A percentile compares a stretch with the other conserved stretches of the same genome.
Conservation (phyloP, 768 basidiomycete genomes). For the Terana coerulea region DNA sequence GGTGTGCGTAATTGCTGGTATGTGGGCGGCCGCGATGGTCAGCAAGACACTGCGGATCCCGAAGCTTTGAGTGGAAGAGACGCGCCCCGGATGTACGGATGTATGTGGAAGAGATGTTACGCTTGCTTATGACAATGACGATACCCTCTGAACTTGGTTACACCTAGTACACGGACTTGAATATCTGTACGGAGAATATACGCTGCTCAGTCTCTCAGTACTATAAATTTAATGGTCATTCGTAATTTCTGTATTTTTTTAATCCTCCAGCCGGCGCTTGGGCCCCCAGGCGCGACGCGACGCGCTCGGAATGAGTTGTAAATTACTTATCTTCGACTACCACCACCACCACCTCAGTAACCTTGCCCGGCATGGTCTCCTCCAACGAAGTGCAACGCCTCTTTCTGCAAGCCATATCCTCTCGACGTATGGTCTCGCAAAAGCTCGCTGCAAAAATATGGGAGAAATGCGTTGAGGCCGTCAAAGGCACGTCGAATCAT, state of each 20-base stretch:
- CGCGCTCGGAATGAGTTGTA: conserved; percentile 12
- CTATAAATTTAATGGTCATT: too few species aligned
- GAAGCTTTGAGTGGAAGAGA: conserved; percentile 64
- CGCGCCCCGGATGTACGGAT: too few species aligned
- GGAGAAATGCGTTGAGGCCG: conserved; percentile 61
- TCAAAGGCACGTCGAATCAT: conserved; percentile 52
- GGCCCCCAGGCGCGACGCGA: conserved; percentile 23
- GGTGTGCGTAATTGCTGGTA: conserved; percentile 69
- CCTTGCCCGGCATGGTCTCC: conserved; percentile 39
- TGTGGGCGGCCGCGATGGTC: conserved; percentile 96
- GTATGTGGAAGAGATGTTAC: not conserved
- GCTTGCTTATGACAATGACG: not conserved
- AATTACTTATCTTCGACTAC: conserved; percentile 7
- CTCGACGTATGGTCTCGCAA: conserved; percentile 63
- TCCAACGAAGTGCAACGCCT: conserved; percentile 68
- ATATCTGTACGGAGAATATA: not conserved
- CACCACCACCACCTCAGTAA: too few species aligned
- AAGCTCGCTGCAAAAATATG: conserved; percentile 63
- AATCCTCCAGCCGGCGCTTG: not conserved
- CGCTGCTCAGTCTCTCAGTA: too few species aligned
- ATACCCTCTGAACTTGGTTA: conserved; percentile 3
- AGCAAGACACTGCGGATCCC: conserved; percentile 93
- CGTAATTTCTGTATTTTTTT: too few species aligned
- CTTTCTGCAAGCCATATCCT: conserved; percentile 76
- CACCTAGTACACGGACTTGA: not conserved